These are phyloP conservation scores for Penicillium steckii DNA, from an alignment of 495 filamentous ascomycete genomes.

Conservation along the genomic window DNA sequence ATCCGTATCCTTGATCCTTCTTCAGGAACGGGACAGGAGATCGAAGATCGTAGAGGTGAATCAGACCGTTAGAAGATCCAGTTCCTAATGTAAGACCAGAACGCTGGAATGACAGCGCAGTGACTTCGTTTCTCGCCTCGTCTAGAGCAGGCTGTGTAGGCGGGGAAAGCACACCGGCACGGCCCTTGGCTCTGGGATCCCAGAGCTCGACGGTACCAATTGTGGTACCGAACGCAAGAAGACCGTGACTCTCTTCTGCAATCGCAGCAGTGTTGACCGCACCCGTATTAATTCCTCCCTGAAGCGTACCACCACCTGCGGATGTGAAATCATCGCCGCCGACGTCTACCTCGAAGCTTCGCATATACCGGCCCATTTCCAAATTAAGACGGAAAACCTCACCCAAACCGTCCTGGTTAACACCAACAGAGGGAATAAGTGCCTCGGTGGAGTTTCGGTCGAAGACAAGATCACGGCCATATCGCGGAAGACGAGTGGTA, in stretches of 20 bases:
- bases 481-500: slow-evolving; percentile 81
- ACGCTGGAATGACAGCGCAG: slow-evolving; percentile 79
- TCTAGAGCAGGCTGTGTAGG: slow-evolving; percentile 36
- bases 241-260: slow-evolving; percentile 85
- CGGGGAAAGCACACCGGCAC: slow-evolving; percentile 71
- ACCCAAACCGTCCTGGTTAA: slow-evolving; percentile 78
- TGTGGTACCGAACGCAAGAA: slow-evolving; percentile 93
- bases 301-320: slow-evolving; percentile 63
- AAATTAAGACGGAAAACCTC: slow-evolving; percentile 93
- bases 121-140: slow-evolving; percentile 70
- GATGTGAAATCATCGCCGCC: slow-evolving; percentile 74
- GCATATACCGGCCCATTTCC: slow-evolving; percentile 87
- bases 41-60: slow-evolving; percentile 90
- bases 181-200: slow-evolving; percentile 79
- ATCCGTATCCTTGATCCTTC: slow-evolving; percentile 96
- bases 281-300: slow-evolving; percentile 78
- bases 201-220: slow-evolving; percentile 95
- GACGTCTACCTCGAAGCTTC: slow-evolving; percentile 76
- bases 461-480: slow-evolving; percentile 86
- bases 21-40: slow-evolving; percentile 79
- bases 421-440: slow-evolving; percentile 81
- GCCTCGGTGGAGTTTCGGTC: slow-evolving; percentile 84
- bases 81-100: slow-evolving; percentile 85
- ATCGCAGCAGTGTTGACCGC: slow-evolving; percentile 87
- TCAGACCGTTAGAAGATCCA: slow-evolving; percentile 85